These are phyloP conservation scores for Aspergillus sclerotiicarbonarius DNA, from an alignment of 495 filamentous ascomycete genomes.

Conservation along the genomic window DNA sequence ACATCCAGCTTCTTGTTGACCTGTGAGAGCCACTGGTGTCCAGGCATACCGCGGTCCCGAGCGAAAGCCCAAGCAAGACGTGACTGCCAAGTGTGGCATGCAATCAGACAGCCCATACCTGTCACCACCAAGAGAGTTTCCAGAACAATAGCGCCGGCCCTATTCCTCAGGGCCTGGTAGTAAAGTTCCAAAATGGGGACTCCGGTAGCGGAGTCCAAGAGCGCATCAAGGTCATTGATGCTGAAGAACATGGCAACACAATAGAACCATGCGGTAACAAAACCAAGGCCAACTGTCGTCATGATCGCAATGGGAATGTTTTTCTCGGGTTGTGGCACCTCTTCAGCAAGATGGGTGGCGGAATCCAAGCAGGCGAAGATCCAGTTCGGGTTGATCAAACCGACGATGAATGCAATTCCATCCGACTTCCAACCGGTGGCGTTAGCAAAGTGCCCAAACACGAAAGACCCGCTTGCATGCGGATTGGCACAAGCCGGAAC, in stretches of 20 bases:
- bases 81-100: conserved; percentile 56
- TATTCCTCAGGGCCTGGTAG: conserved; percentile 50
- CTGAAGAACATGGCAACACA: conserved; percentile 60
- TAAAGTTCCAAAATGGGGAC: conserved; percentile 61
- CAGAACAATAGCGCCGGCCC: conserved; percentile 54
- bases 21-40: conserved; percentile 42
- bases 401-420: conserved; percentile 64
- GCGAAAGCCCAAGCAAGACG: conserved; percentile 62
- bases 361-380: conserved; percentile 60
- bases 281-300: conserved; percentile 58
- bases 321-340: conserved; percentile 48
- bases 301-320: conserved; percentile 54
- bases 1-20: conserved; percentile 52
- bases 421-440: conserved; percentile 58
- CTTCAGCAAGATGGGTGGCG: conserved; percentile 63
- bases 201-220: conserved; percentile 48
- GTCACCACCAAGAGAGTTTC: conserved; percentile 55
- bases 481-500: conserved; percentile 55
- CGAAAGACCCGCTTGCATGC: conserved; percentile 54
- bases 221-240: conserved; percentile 46
- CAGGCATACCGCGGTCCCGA: conserved; percentile 56
- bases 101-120: conserved; percentile 54
- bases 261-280: conserved; percentile 56
- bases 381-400: conserved; percentile 62
- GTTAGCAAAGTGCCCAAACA: conserved; percentile 62